Base-by-base conservation (phyloP, 75 land plant genomes). In the Cupressus sempervirens region DNA sequence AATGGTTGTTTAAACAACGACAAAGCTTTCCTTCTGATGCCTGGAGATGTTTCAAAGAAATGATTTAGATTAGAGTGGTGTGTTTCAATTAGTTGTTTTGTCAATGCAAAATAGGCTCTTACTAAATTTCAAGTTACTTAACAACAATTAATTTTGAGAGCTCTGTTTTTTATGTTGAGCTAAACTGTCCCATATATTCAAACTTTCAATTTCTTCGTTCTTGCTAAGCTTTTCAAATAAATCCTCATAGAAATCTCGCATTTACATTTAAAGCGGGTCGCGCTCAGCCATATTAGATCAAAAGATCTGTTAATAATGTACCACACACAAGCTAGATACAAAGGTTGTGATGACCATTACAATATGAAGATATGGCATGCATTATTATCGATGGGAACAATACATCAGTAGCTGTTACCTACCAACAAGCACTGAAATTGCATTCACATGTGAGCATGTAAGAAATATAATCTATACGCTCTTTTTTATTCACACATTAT, bases 141-240 rank as follows among this genome's bases (percentile, higher is more conserved):
- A n/a, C n/a, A n/a, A n/a, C n/a, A n/a, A n/a, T n/a, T n/a, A n/a
- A n/a, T n/a, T n/a, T n/a, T n/a, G n/a, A n/a, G n/a, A n/a, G n/a
- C n/a, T n/a, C n/a, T n/a, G n/a, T n/a, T n/a, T n/a, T n/a, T n/a
- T 91, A 76, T 91, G 92, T 80, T 91, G 91, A 4, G 92, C 92
- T 70, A 91, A 84, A 87, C 89, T 91, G 75, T 91, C 92, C 58
- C 92, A 91, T 52, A 91, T 91, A 83, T 91, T 91, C 53, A 91
- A 62, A 74, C 91, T 91, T 80, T 91, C 92, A 65, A 91, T 83
- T 70, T 90, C 92, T 36, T 91, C 92, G 84, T 90, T 89, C 86
- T 91, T 91, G 91, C 89, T 87, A 0, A 91, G 89, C 80, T 91
- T 91, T 82, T 91, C 92, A 76, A 91, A 91, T 4, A 91, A 83